Conservation (phyloP, 2,329 filamentous ascomycete species). For the Aschersonia sp. region DNA sequence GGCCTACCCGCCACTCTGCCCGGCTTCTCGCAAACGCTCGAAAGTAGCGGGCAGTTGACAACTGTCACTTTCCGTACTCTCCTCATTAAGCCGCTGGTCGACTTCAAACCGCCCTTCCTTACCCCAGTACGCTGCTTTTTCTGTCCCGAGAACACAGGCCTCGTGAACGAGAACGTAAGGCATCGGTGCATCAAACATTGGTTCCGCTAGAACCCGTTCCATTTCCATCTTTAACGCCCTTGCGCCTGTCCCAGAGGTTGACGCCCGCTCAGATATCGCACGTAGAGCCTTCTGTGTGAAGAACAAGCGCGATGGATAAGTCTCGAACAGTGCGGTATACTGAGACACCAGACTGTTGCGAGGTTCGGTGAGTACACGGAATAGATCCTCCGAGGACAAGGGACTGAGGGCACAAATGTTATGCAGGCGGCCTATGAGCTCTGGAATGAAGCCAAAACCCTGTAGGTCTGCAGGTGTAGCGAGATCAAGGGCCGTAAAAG, state of each 20-base stretch:
- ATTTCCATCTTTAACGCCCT: constrained; percentile 67
- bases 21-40: constrained; percentile 29
- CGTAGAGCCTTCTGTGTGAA: constrained; percentile 75
- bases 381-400: constrained; percentile 51
- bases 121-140: constrained; percentile 47
- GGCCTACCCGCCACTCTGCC: constrained; percentile 28
- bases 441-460: constrained; percentile 80
- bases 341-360: constrained; percentile 78
- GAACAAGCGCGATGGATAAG: constrained; percentile 61
- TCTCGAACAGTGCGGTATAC: constrained; percentile 76
- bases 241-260: constrained; percentile 55
- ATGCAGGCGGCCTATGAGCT: constrained; percentile 89
- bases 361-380: constrained; percentile 84
- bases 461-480: constrained; percentile 65
- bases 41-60: constrained; percentile 14
- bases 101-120: constrained; percentile 57
- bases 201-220: constrained; percentile 62
- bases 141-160: constrained; percentile 46
- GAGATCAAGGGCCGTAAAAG: constrained; percentile 51
- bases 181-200: constrained; percentile 69
- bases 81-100: constrained; percentile 51
- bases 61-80: constrained; percentile 25
- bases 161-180: constrained; percentile 64
- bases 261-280: constrained; percentile 59
- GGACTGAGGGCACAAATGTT: constrained; percentile 76